Base-by-base conservation (phyloP, 148 eudicot species). In the Silene conica region DNA sequence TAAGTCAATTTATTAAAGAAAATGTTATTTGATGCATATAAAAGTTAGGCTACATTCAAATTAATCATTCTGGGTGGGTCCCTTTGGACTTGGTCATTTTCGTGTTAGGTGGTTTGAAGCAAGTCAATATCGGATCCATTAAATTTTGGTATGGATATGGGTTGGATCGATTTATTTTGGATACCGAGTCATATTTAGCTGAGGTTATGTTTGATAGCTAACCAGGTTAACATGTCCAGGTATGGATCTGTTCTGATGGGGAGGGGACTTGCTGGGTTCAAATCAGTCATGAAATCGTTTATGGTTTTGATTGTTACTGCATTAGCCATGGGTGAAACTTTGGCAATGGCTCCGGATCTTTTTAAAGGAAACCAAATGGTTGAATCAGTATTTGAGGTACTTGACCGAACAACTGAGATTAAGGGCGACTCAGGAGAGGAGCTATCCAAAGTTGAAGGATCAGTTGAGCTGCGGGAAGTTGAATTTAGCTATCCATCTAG, bases 241-340 rank as follows among this genome's bases (percentile, higher is more conserved):
- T 93, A 95, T 81, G 97, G 99, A 74, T 92, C 99, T 48, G 83
- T 82, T 67, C 82, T 95, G 77, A 92, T 95, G 97, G 97, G 83
- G 68, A 89, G 82, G 80, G 99, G 85, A 76, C 41, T 86, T 34
- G 34, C 90, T 12, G 83, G 97, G 78, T 96, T 96, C 75, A 89
- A 92, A 79, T 89, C 97, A 10, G 89, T 96, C 34, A 96, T 96
- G 92, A 96, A 96, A 70, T 75, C 96, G 22, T 96, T 96, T 78
- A 96, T 96, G 99, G 97, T 96, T 52, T 71, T 96, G 75, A 89
- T 96, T 21, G 99, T 96, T 41, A 96, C 97, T 0, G 99, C 97
- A 31, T 82, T 96, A 78, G 91, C 94, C 71, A 92, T 96, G 97
- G 99, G 97, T 6, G 97, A 90, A 81, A 96, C 97, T 34, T 77